These are phyloP conservation scores for Vigna hirtella DNA, from an alignment of 306 rosid genomes.

Conservation along the genomic window DNA sequence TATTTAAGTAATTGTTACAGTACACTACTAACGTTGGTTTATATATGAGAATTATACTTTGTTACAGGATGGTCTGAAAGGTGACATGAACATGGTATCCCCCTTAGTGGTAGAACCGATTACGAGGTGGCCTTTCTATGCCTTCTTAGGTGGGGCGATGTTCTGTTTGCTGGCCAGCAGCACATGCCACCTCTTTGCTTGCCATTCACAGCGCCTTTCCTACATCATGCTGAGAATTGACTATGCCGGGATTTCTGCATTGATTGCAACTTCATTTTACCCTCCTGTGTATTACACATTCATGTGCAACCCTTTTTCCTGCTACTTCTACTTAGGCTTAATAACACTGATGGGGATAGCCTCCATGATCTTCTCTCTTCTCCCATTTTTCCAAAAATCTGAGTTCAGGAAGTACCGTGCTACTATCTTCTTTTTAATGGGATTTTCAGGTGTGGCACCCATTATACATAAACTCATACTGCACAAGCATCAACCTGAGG, in stretches of 20 bases:
- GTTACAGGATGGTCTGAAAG: conserved; percentile 54
- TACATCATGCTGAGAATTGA: conserved; percentile 64
- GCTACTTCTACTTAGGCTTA: conserved; percentile 62
- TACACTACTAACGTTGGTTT: neutral
- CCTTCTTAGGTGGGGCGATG: conserved; percentile 69
- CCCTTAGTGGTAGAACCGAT: conserved; percentile 50
- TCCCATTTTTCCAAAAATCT: conserved; percentile 55
- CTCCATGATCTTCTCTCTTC: conserved; percentile 55
- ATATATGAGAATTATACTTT: neutral
- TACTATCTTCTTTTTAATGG: conserved; percentile 65
- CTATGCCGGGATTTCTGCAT: conserved; percentile 66
- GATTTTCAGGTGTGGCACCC: conserved; percentile 63
- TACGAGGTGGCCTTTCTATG: conserved; percentile 69
- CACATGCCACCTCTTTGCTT: conserved; percentile 65
- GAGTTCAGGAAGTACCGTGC: conserved; percentile 58
- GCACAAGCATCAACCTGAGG: conserved; percentile 54
- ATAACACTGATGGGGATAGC: conserved; percentile 60
- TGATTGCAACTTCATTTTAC: conserved; percentile 68
- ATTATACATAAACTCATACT: conserved; percentile 59
- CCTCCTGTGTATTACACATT: conserved; percentile 75
- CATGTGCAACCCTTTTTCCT: conserved; percentile 64
- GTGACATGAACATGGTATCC: conserved; percentile 48
- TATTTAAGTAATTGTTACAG: neutral
- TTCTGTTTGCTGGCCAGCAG: conserved; percentile 76
- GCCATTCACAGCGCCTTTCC: conserved; percentile 66